Percentiles rank a stretch among this genome's conserved stretches.
Evolutionary conservation across 305 asterid genomes (phyloP).

Genomic region (Fraxinus angustifolia): DNA sequence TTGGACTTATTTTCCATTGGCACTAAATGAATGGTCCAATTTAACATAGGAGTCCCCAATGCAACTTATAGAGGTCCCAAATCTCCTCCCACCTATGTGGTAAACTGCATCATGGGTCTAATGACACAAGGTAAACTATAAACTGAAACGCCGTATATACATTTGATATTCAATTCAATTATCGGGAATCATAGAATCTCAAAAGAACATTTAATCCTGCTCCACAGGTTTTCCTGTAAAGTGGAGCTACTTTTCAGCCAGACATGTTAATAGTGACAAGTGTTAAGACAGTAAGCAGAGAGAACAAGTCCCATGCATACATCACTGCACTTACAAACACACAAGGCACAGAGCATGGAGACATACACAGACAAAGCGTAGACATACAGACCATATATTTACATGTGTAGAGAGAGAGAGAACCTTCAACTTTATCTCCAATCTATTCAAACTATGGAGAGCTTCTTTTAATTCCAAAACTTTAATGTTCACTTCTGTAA

Average conservation of each 20-base stretch:
- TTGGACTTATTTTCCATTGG: not conserved
- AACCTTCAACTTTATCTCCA: conserved; percentile 88
- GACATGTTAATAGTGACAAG: not conserved
- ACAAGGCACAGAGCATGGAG: not conserved
- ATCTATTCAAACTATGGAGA: conserved; percentile 57
- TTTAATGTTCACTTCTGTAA: conserved; percentile 42
- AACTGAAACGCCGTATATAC: not conserved
- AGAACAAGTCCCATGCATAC: not conserved
- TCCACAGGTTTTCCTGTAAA: not conserved
- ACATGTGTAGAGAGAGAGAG: conserved; percentile 14
- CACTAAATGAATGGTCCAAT: not conserved
- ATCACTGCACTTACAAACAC: not conserved
- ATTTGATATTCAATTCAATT: not conserved
- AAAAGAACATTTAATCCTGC: not conserved
- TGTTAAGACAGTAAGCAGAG: not conserved
- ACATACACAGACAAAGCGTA: not conserved
- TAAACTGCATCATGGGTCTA: not conserved
- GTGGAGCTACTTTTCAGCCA: not conserved
- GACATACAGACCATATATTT: not conserved
- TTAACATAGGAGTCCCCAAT: not conserved
- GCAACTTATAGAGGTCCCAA: not conserved
- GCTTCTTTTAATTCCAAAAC: conserved; percentile 56
- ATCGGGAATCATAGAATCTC: not conserved
- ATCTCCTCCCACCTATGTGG: not conserved
- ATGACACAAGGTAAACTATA: not conserved